These are phyloP conservation scores for Fusarium sp. DNA, from an alignment of 2,329 filamentous ascomycete genomes.

Conservation along the genomic window DNA sequence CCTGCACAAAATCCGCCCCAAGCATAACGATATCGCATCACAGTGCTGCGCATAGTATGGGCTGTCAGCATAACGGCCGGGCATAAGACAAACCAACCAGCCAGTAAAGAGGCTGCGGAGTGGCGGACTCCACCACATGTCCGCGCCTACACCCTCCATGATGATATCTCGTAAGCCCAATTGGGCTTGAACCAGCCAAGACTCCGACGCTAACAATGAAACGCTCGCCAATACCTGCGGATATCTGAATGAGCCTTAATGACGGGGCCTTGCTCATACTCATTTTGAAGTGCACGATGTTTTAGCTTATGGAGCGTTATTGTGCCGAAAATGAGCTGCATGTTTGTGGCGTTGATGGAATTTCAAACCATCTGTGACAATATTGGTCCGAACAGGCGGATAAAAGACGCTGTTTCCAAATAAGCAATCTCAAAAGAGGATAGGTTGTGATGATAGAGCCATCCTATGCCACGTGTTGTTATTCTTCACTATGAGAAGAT, in stretches of 20 bases:
- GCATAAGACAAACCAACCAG: background rate
- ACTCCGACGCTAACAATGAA: slow-evolving; percentile 26
- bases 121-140: slow-evolving; percentile 39
- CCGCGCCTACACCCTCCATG: slow-evolving; percentile 28
- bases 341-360: slow-evolving; percentile 2
- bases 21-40: slow-evolving; percentile 12
- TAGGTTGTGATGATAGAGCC: background rate
- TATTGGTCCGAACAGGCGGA: slow-evolving; percentile 29
- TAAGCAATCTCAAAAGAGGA: background rate
- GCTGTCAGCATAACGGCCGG: slow-evolving; percentile 37
- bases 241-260: slow-evolving; percentile 25
- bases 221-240: slow-evolving; percentile 23
- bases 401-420: background rate
- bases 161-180: slow-evolving; percentile 39
- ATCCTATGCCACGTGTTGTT: slow-evolving; percentile 6
- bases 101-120: slow-evolving; percentile 28
- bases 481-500: background rate
- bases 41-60: background rate
- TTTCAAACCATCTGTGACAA: slow-evolving; percentile 1
- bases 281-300: background rate
- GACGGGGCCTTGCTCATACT: slow-evolving; percentile 8
- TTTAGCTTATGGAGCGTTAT: background rate
- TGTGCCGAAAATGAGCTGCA: slow-evolving; percentile 2
- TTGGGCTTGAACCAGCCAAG: slow-evolving; percentile 33
- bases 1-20: slow-evolving; percentile 36